Evolutionary conservation across 495 filamentous ascomycete species (phyloP), one percentile per base, ranked within the genome.

Genomic region (Astrothelium macrocarpum): DNA sequence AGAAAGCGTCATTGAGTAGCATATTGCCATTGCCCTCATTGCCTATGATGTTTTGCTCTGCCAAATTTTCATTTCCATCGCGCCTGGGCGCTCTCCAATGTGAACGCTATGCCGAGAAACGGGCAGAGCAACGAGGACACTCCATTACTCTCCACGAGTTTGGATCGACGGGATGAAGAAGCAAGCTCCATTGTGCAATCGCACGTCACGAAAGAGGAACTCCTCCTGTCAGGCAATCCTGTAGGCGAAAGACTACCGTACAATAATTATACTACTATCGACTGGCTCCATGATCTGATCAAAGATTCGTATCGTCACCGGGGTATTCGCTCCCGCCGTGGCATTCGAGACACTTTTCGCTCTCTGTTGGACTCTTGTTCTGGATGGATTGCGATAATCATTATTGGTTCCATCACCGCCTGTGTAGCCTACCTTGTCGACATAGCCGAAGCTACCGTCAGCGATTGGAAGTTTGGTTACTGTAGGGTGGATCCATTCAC

Each of bases 281-380:
- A 85, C 69, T 84, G 81, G 80, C 74, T 84, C 59, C 82, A 84
- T 68, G 82, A 84, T 65, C 68, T 85, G 63, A 75, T 83, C 72
- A 83, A 83, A 73, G 79, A 82, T 64, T 81, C 81, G n/a, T 82
- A 79, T 67, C 79, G 81, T 23, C 75, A 71, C 62, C 74, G 80
- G 39, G 65, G 68, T 61, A 66, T 84, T 46, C 74, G 75, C 59
- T 64, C 71, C 23, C 70, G 70, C 23, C 68, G 67, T 66, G 77
- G 79, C 2, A 64, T 81, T 32, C 76, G 74, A 32, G 72, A 71
- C 46, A 43, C 62, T 0, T 28, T 76, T 0, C 42, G 70, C 32
- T 70, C 69, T 7, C 62, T 67, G 25, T 78, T 79, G 67, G 79
- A 82, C 45, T 66, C 76, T 32, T 75, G 73, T 53, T 77, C 80